Conservation (phyloP, 257 asterid genomes). For the Parsonsia alboflavescens region DNA sequence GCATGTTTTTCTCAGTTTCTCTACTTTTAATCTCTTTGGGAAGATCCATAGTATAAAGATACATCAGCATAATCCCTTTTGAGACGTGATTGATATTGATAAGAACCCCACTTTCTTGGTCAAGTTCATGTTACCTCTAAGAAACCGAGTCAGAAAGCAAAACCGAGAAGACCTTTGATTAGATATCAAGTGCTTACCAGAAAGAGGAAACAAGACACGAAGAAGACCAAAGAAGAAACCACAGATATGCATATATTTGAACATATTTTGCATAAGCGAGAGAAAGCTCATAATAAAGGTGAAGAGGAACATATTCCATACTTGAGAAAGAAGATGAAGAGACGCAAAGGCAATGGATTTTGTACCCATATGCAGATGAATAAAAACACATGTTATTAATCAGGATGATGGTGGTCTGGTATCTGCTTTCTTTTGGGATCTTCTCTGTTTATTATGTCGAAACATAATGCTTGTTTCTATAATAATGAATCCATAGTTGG, state of each 20-base stretch:
- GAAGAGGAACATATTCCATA: not conserved
- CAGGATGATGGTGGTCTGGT: not conserved
- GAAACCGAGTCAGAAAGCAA: not conserved
- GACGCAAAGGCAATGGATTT: not conserved
- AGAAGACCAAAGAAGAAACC: not conserved
- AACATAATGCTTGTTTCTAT: not conserved
- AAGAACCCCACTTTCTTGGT: not conserved
- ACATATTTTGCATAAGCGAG: slow-evolving; percentile 7
- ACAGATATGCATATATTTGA: not conserved
- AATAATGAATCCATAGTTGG: not conserved
- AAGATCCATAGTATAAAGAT: not conserved
- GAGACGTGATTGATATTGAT: not conserved
- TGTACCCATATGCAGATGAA: no score
- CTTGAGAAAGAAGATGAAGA: not conserved
- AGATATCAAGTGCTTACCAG: not conserved
- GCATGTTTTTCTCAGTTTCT: slow-evolving; percentile 9
- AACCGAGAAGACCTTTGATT: not conserved
- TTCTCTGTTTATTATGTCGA: not conserved
- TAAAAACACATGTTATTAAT: no score
- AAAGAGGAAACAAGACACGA: not conserved
- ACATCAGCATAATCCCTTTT: not conserved
- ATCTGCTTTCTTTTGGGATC: not conserved
- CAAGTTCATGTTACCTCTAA: not conserved
- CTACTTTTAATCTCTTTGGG: not conserved
- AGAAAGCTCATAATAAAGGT: not conserved